Base-by-base conservation (phyloP, 257 asterid species). In the Verbascum thapsus region DNA sequence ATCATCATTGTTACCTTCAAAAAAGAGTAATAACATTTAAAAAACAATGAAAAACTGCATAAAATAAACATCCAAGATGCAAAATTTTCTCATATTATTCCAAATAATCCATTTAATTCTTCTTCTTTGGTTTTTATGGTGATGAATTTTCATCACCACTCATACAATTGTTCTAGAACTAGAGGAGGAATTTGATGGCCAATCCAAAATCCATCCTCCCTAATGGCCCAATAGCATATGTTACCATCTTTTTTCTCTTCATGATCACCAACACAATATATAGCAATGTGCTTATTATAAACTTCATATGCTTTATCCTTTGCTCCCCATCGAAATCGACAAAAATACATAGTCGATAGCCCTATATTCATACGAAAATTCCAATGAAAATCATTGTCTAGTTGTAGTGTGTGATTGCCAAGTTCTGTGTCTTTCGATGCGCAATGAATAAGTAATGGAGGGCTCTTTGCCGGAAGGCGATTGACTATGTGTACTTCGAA, bases 191-290 rank as follows among this genome's bases (percentile, higher is more conserved):
- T 6, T 3, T 23, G 12, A 41, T 42, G 19, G 7, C 64, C 64
- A 7, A 58, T 19, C 51, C 52, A 58, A 19, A 58, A 58, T 7
- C 53, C 64, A 58, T 58, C 64, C 19, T 58, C 19, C 39, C 4
- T 20, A 8, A 58, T 7, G 6, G 37, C 22, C 64, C 64, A 58
- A 4, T 11, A 16, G 47, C 64, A 58, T 58, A 58, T 15, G 50
- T 58, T 58, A 20, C 52, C 64, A 19, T 40, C 39, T 26, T 26
- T 5, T 26, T 26, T 26, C 5, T n/a, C n/a, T n/a, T 26, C 32
- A 26, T 26, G 2, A 12, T 12, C n/a, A 20, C 52, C 51, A 20
- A 40, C 53, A 41, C 64, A 58, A 22, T 58, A 0, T 3, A 0
- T 10, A 26, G 52, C 64, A 19, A 58, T 4, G 41, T 22, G 19